phyloP scores from a whole-genome alignment of 1,284 basidiomycete species.

The Xerocomus minutiporus region DNA sequence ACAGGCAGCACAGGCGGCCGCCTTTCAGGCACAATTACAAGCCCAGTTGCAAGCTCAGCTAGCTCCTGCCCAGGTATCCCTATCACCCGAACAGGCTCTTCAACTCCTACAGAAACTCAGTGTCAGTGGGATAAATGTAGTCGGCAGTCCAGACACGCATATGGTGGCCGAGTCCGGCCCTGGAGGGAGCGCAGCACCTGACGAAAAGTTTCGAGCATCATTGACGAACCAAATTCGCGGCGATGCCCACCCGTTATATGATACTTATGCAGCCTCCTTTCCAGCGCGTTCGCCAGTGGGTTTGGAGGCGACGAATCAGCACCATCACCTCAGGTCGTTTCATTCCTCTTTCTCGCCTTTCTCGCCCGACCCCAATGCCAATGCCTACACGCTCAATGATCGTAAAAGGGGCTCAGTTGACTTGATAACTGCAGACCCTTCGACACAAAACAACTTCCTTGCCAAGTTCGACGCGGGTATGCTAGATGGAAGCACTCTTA shows the following conservation, averaged over 20 bases:
- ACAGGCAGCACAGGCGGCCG: constrained; percentile 71
- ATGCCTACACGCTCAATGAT: constrained; percentile 34
- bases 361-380: constrained; percentile 54
- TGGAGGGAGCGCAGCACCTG: constrained; percentile 18
- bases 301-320: constrained; percentile 13
- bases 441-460: constrained; percentile 43
- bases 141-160: constrained; percentile 18
- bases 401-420: constrained; percentile 33
- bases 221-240: constrained; percentile 23
- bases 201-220: constrained; percentile 32
- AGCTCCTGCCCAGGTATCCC: constrained; percentile 26
- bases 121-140: constrained; percentile 40
- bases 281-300: constrained; percentile 14
- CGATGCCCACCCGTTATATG: constrained; percentile 19
- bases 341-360: constrained; percentile 54
- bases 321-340: constrained; percentile 24
- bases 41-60: constrained; percentile 41
- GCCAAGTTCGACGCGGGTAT: constrained; percentile 19
- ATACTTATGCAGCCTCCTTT: constrained; percentile 20
- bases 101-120: constrained; percentile 62
- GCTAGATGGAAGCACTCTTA: constrained; percentile 17
- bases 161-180: constrained; percentile 11
- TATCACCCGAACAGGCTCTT: constrained; percentile 66
- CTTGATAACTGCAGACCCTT: constrained; percentile 26
- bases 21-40: constrained; percentile 51